Percentiles rank a stretch among this genome's conserved stretches.
phyloP scores from a whole-genome alignment of 2,329 filamentous ascomycete species.

The Talaromyces sp. region DNA sequence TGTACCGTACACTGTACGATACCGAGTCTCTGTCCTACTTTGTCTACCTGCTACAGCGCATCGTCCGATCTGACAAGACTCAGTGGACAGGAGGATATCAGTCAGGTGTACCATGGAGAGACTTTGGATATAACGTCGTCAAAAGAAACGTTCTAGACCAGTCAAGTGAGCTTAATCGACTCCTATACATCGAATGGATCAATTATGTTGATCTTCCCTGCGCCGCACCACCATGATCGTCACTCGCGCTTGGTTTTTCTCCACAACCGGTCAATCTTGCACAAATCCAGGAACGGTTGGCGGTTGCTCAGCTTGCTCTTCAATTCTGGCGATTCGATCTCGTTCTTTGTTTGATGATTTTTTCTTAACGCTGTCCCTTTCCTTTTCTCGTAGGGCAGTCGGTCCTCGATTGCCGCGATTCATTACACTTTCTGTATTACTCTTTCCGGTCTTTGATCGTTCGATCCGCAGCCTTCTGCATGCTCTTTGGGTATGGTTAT shows the following conservation, averaged over 20 bases:
- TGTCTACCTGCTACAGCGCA: neutral
- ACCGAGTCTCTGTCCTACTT: neutral
- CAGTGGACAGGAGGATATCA: neutral
- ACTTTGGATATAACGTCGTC: neutral
- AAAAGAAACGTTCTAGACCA: neutral
- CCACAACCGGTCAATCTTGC: constrained; percentile 4
- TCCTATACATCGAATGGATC: neutral
- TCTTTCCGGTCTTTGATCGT: neutral
- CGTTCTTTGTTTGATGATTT: too few species aligned
- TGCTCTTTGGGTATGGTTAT: neutral
- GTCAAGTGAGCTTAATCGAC: constrained; percentile 3
- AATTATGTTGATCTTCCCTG: constrained; percentile 4
- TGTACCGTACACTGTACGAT: neutral
- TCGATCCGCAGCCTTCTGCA: neutral
- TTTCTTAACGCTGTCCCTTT: neutral
- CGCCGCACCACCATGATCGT: constrained; percentile 6
- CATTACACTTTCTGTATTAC: neutral
- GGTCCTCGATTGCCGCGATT: neutral
- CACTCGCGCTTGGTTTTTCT: constrained; percentile 4
- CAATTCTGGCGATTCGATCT: neutral
- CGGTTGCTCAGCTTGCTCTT: neutral
- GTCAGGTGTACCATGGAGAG: neutral
- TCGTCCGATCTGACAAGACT: neutral
- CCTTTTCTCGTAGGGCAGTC: neutral
- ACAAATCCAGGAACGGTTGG: neutral